Conservation (phyloP, 352 stramenopile species). For the Elongisporangium anandrum region DNA sequence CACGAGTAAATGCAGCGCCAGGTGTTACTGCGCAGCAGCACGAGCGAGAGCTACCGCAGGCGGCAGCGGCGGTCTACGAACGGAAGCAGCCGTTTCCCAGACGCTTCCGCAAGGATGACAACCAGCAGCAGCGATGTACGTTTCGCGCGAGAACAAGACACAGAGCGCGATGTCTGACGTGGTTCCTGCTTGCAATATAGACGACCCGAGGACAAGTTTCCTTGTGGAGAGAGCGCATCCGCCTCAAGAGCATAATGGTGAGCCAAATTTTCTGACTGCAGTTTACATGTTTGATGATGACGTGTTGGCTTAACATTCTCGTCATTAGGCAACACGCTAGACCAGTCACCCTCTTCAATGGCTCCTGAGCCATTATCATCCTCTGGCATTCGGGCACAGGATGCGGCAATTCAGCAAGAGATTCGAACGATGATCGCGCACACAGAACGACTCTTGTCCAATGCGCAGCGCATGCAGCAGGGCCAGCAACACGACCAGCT, state of each 20-base stretch:
- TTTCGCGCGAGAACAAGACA: background rate
- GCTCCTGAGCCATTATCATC: background rate
- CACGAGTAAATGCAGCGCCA: background rate
- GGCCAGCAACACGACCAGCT: background rate
- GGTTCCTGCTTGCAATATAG: background rate
- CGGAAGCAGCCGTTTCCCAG: background rate
- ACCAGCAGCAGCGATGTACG: background rate
- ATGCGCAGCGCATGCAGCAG: background rate
- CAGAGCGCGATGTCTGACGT: background rate
- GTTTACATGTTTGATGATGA: too few species aligned
- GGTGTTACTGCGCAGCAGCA: background rate
- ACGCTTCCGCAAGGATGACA: background rate
- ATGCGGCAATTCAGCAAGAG: background rate
- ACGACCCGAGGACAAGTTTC: background rate
- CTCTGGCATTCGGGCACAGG: background rate
- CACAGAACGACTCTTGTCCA: background rate
- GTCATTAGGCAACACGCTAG: background rate
- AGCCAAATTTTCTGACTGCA: background rate
- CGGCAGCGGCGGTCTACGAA: background rate
- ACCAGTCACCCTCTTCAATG: background rate
- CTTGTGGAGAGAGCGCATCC: background rate
- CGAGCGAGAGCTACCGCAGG: background rate
- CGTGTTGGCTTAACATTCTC: too few species aligned
- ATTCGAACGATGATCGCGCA: background rate
- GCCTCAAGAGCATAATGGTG: background rate